Percentiles rank a stretch among this genome's conserved stretches.
Conservation (phyloP, 176 grass and related monocot genomes). For the Olyra latifolia region DNA sequence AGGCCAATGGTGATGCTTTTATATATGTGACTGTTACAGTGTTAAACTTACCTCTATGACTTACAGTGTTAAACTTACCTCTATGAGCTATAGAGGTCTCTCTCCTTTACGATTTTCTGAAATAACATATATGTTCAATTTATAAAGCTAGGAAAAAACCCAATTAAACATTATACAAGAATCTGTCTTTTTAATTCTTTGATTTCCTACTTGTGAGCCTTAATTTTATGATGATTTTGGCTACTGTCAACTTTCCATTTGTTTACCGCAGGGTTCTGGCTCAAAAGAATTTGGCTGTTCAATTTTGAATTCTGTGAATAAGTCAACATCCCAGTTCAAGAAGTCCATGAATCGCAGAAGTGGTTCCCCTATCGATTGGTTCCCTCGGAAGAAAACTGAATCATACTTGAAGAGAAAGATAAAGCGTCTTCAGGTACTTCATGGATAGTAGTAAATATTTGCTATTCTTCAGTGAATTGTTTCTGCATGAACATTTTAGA, state of each 20-base stretch:
- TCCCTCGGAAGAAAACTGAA: constrained; percentile 76
- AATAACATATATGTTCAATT: not conserved
- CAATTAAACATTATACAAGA: not conserved
- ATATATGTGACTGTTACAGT: not conserved
- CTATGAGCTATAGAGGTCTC: not conserved
- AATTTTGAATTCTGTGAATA: constrained; percentile 66
- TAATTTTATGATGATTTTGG: constrained; percentile 17
- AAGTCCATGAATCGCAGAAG: constrained; percentile 56
- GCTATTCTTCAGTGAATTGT: constrained; percentile 1
- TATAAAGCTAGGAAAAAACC: not conserved
- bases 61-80: not conserved
- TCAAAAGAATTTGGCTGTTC: constrained; percentile 62
- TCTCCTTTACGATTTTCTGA: not conserved
- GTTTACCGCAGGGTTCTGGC: constrained; percentile 53
- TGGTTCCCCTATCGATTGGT: constrained; percentile 70
- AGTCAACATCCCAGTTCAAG: constrained; percentile 76
- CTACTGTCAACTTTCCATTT: constrained; percentile 16
- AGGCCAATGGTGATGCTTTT: not conserved
- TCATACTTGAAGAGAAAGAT: constrained; percentile 97
- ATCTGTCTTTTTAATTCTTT: not conserved
- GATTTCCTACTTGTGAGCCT: not conserved
- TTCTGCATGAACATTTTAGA: not conserved
- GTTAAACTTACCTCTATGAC: not conserved
- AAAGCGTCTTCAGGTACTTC: constrained; percentile 76
- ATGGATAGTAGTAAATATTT: constrained; percentile 1